A percentile compares a stretch with the other conserved stretches of the same genome.
These are phyloP conservation scores for Aspergillus luchuensis DNA, from an alignment of 2,329 filamentous ascomycete species.

Conservation along the genomic window DNA sequence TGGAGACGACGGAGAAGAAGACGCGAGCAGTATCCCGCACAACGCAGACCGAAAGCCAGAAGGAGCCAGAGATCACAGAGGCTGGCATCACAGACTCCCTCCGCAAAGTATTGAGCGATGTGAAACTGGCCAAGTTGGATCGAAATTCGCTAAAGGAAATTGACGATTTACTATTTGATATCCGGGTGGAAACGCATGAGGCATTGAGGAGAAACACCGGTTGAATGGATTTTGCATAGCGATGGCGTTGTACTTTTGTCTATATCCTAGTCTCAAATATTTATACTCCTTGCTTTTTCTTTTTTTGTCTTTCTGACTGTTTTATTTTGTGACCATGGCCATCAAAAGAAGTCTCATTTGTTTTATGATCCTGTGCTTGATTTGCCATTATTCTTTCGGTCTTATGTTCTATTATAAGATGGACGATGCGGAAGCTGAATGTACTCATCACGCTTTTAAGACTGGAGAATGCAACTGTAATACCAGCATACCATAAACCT, in stretches of 20 bases:
- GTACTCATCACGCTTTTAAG: not conserved
- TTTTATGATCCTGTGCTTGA: not conserved
- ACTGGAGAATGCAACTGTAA: not conserved
- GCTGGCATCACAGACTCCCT: constrained; percentile 56
- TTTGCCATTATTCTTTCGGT: not conserved
- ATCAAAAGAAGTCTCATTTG: not conserved
- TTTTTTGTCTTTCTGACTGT: not conserved
- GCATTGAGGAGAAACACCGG: constrained; percentile 59
- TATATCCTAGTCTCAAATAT: not conserved
- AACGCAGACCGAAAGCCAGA: constrained; percentile 4
- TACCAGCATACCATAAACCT: too few species aligned
- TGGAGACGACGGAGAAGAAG: constrained; percentile 7
- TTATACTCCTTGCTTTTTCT: constrained; percentile 3
- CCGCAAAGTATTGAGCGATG: constrained; percentile 58
- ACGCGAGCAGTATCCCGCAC: not conserved
- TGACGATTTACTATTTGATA: constrained; percentile 78
- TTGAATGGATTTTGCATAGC: constrained; percentile 35
- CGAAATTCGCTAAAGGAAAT: constrained; percentile 68
- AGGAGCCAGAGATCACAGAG: not conserved
- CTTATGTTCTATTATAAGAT: not conserved
- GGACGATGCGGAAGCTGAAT: not conserved
- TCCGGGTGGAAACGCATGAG: constrained; percentile 71
- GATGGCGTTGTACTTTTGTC: constrained; percentile 32
- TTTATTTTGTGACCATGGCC: constrained; percentile 1
- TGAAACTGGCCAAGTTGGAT: constrained; percentile 63